Base-by-base conservation (phyloP, 148 eudicot species). In the Silene latifolia region DNA sequence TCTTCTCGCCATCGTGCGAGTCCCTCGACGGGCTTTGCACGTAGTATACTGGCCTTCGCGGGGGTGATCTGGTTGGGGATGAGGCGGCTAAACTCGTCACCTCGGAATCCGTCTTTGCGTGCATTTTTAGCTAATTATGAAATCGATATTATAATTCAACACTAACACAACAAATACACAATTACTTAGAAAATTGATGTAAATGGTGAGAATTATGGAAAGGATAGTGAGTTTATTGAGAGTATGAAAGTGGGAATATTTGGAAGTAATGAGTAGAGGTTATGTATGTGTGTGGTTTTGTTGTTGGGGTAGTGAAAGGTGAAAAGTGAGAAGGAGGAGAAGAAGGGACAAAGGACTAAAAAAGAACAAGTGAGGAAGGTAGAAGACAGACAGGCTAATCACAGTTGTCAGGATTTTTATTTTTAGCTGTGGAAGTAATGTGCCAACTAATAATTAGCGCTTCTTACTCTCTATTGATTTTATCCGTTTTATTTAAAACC, bases 21-120 rank as follows among this genome's bases (percentile, higher is more conserved):
- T 92, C 95, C 0, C 92, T 88, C 0, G 97, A 92, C 0, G 98
- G 98, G 83, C 84, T 78, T 76, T 93, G 98, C 5, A 93, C 98
- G 90, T 83, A 93, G 89, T 93, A 93, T 2, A 79, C 92, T 0
- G 89, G 90, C 0, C 89, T 85, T 0, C 87, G 83, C 53, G 86
- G 78, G 0, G 89, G 87, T 2, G 92, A 83, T 10, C 91, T 42
- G 0, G 86, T 69, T 1, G 98, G 95, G n/a, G 98, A 90, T 0
- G 98, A 90, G 0, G 96, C 84, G 0, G 93, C 87, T 19, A 90
- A 63, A 80, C 96, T 90, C 0, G 98, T 89, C n/a, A 82, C 93
- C 75, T 93, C 98, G 1, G 98, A 93, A 76, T 93, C 93, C 3
- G 96, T 93, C 77, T 93, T 93, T 0, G 89, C 88, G 87, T 93